Evolutionary conservation across 345 rosid species (phyloP).

Genomic region (Streptanthus diversifolius): DNA sequence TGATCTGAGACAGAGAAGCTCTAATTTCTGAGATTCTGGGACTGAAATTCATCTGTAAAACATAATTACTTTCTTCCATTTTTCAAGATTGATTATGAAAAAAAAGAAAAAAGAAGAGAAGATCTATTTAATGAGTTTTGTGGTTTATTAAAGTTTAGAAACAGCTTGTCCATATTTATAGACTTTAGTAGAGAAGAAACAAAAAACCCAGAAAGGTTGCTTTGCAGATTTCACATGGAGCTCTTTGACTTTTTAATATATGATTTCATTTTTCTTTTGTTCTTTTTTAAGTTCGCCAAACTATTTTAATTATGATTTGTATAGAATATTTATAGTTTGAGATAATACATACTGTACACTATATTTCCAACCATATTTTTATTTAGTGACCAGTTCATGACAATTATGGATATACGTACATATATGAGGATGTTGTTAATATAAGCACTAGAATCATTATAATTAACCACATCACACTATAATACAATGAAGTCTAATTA

Average conservation of each 20-base stretch:
- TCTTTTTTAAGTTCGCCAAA: neutral
- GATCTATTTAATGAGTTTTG: neutral
- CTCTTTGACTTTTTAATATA: conserved; percentile 32
- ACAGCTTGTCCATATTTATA: conserved; percentile 29
- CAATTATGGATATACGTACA: too few species aligned
- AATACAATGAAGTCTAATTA: neutral
- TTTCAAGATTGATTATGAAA: neutral
- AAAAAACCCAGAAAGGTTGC: conserved; percentile 16
- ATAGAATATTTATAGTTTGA: conserved; percentile 8
- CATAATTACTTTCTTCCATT: conserved; percentile 42
- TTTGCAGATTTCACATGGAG: conserved; percentile 35
- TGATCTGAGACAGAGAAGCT: conserved; percentile 66
- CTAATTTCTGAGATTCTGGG: conserved; percentile 39
- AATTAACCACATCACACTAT: neutral
- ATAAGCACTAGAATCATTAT: neutral
- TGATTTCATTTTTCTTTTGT: neutral
- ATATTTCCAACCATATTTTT: conserved; percentile 10
- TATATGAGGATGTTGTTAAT: too few species aligned
- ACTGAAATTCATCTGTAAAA: conserved; percentile 16
- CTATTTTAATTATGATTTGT: neutral
- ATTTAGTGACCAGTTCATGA: neutral
- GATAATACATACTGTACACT: neutral
- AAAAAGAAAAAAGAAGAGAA: neutral
- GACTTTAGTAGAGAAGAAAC: conserved; percentile 11
- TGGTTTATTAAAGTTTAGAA: neutral